phyloP scores from a whole-genome alignment of 148 eudicot species.

The Amaranthus hypochondriacus region DNA sequence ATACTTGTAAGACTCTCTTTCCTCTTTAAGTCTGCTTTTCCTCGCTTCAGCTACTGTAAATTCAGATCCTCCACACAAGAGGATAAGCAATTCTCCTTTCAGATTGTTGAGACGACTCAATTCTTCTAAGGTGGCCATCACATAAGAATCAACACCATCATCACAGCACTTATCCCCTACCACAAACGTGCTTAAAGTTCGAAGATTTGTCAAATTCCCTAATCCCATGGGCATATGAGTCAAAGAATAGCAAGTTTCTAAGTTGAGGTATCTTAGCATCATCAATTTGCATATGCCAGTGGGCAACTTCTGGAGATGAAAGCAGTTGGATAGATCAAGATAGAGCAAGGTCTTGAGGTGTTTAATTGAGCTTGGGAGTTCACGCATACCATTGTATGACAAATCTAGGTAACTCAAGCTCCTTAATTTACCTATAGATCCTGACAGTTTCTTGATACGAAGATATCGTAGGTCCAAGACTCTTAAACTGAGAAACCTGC shows the following conservation, averaged over 20 bases:
- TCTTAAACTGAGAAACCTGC: neutral
- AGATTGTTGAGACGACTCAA: neutral
- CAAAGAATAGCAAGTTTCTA: neutral
- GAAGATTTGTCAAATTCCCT: conserved; percentile 13
- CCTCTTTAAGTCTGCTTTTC: conserved; percentile 1
- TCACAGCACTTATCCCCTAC: neutral
- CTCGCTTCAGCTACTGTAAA: conserved; percentile 5
- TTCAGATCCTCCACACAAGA: neutral
- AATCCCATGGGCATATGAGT: conserved; percentile 18
- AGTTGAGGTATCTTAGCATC: conserved; percentile 10
- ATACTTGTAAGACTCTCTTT: neutral
- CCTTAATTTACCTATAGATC: neutral
- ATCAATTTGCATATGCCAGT: neutral
- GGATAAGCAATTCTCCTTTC: neutral
- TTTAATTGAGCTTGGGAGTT: conserved; percentile 9
- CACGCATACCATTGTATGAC: neutral
- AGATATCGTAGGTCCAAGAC: neutral
- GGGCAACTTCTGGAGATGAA: neutral
- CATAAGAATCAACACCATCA: neutral
- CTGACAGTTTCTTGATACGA: neutral
- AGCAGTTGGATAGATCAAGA: neutral
- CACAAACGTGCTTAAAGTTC: conserved; percentile 7
- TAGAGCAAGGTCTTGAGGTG: neutral
- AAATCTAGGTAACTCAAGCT: conserved; percentile 15
- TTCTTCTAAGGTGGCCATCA: neutral